Evolutionary conservation across 192 early-diverging fungal genomes (phyloP).

Genomic region (Diversispora epigaea): DNA sequence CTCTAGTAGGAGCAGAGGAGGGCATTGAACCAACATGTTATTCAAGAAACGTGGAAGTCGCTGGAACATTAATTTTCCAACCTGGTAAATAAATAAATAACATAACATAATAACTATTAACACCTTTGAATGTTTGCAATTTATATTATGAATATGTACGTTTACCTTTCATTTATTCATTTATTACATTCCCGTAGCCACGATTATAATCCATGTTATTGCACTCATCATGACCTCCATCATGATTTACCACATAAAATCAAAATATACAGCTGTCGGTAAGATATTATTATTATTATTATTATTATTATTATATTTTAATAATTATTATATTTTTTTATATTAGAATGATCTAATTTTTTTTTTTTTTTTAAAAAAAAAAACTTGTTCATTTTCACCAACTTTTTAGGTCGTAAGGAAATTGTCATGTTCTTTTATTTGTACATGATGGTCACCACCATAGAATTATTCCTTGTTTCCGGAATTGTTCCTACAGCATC

Average conservation of each 20-base stretch:
- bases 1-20: constrained; percentile 75
- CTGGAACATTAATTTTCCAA: constrained; percentile 86
- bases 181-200: constrained; percentile 52
- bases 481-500: constrained; percentile 89
- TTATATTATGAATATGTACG: neutral
- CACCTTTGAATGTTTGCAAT: neutral
- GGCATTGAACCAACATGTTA: constrained; percentile 91
- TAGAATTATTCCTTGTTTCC: constrained; percentile 90
- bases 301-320: neutral
- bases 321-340: neutral
- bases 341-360: neutral
- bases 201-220: constrained; percentile 90
- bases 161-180: neutral
- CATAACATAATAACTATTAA: too few species aligned
- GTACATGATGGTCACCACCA: constrained; percentile 78
- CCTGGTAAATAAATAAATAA: constrained; percentile 52
- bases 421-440: constrained; percentile 99
- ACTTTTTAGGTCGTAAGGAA: constrained; percentile 82
- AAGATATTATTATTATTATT: constrained; percentile 21
- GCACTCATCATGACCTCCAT: constrained; percentile 94
- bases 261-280: constrained; percentile 99
- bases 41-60: constrained; percentile 90
- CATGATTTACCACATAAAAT: constrained; percentile 98
- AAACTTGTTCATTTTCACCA: neutral
- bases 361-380: too few species aligned